Percentiles rank a stretch among this genome's conserved stretches.
phyloP scores from a whole-genome alignment of 2,329 filamentous ascomycete genomes.

The Stagonosporopsis cucurbitacearum region DNA sequence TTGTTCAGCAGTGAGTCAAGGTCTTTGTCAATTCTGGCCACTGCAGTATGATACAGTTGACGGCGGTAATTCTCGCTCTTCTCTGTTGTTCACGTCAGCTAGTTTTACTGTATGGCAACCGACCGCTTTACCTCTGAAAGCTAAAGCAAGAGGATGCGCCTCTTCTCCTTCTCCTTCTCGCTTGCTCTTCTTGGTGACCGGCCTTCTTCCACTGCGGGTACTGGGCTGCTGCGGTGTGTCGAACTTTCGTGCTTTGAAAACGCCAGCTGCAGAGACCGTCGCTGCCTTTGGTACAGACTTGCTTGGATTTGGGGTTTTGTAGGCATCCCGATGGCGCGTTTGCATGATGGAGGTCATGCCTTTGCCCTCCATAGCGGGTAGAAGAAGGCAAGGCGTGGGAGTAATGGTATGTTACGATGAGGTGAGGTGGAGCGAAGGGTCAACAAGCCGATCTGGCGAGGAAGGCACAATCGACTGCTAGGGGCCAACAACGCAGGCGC shows the following conservation, averaged over 20 bases:
- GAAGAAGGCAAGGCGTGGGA: background rate
- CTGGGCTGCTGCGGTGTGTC: conserved; percentile 9
- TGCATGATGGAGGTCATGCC: background rate
- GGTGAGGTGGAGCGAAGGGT: background rate
- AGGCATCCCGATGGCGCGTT: background rate
- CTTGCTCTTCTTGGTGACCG: background rate
- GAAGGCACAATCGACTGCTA: background rate
- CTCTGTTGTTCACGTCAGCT: conserved; percentile 30
- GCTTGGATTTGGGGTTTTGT: background rate
- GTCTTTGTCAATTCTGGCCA: conserved; percentile 28
- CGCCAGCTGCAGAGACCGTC: conserved; percentile 29
- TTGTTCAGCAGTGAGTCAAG: conserved; percentile 23
- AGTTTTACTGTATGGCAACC: no score
- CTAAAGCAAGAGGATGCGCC: conserved; percentile 34
- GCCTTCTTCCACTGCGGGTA: conserved; percentile 18
- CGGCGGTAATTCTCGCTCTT: conserved; percentile 35
- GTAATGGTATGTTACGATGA: background rate
- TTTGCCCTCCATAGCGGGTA: background rate
- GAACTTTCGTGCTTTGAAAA: conserved; percentile 31
- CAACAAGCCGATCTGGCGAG: background rate
- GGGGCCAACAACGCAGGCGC: background rate
- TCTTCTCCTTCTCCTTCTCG: conserved; percentile 11
- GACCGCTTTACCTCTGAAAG: conserved; percentile 36
- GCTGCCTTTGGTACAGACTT: conserved; percentile 8
- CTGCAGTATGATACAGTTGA: conserved; percentile 29